Evolutionary conservation across 2,329 filamentous ascomycete species (phyloP).

Genomic region (Pseudovirgaria hyperparasitica): DNA sequence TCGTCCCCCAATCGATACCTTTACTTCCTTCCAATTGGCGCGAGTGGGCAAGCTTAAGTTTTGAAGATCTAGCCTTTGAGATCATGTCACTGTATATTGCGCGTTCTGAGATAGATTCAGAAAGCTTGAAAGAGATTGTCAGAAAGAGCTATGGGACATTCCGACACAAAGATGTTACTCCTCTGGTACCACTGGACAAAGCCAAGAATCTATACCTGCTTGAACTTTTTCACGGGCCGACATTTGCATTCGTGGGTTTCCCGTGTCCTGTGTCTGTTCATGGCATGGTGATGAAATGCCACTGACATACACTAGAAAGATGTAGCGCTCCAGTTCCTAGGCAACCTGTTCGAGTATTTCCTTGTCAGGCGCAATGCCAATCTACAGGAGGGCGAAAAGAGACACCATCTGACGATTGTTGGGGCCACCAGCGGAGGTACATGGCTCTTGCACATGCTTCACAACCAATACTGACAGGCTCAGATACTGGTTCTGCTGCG

Average conservation of each 20-base stretch:
- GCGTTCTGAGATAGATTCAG: slow-evolving; percentile 62
- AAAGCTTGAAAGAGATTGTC: slow-evolving; percentile 74
- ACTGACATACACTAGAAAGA: no score
- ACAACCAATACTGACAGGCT: slow-evolving; percentile 4
- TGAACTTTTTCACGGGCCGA: slow-evolving; percentile 93
- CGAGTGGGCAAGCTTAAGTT: slow-evolving; percentile 65
- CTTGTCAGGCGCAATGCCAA: slow-evolving; percentile 59
- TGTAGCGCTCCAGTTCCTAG: slow-evolving; percentile 82
- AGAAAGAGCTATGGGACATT: slow-evolving; percentile 81
- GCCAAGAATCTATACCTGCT: slow-evolving; percentile 66
- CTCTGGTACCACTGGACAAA: slow-evolving; percentile 62
- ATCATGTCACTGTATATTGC: slow-evolving; percentile 86
- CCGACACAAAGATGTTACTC: slow-evolving; percentile 64
- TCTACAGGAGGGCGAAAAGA: slow-evolving; percentile 56
- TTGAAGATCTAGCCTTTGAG: slow-evolving; percentile 69
- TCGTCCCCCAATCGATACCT: slow-evolving; percentile 76
- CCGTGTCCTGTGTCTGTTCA: slow-evolving; percentile 1
- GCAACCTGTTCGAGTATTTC: slow-evolving; percentile 93
- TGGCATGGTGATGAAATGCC: no score
- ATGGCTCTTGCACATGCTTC: no score
- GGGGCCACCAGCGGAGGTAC: slow-evolving; percentile 29
- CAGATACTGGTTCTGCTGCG: slow-evolving; percentile 79
- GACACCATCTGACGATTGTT: slow-evolving; percentile 28
- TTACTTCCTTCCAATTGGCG: slow-evolving; percentile 49
- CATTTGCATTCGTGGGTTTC: slow-evolving; percentile 86